Evolutionary conservation across 2,329 filamentous ascomycete genomes (phyloP), one percentile per base, ranked within the genome.

Genomic region (Colletotrichum paranaense): DNA sequence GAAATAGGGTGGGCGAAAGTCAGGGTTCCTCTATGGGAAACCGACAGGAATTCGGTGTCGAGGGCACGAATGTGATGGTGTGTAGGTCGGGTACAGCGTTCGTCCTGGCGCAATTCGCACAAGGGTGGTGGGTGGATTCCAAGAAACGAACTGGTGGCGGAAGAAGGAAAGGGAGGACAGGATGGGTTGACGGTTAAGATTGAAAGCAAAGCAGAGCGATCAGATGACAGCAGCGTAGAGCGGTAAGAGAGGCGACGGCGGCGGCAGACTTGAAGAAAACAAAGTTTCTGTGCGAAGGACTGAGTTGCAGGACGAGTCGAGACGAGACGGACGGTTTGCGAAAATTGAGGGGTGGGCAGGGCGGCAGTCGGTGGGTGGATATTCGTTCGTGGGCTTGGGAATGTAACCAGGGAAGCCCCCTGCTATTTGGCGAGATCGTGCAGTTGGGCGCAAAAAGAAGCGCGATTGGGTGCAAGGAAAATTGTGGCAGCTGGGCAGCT

Each of bases 401-500:
- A 62, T 66, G 71, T 73, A 71, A 62, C 71, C 60, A 57, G 71
- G 71, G 71, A 73, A 60, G 56, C 56, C 70, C 73, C 73, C 63
- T 75, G 73, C 67, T 71, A 28, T 74, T 74, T 75, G 62, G 62
- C 67, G 57, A 74, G 66, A 74, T 73, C 56, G 73, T 68, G 71
- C 67, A 55, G 73, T 75, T 75, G 73, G 73, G 73, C 73, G 73
- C 73, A 63, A 75, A 75, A 70, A 57, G 57, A 74, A 55, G 73
- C 62, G 71, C 73, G 67, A 74, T 74, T 74, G 71, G 73, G 73
- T 75, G 67, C 46, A 60, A 63, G 62, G 67, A 67, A 60, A 72
- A 62, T 52, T 69, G 70, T 75, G 70, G 71, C 55, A 73, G 73
- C 69, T 73, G 70, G 73, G 73, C 73, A 75, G 74, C 74, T 74